These are phyloP conservation scores for Acanthamoeba sp. DNA, from an alignment of 208 protist species.

Conservation along the genomic window DNA sequence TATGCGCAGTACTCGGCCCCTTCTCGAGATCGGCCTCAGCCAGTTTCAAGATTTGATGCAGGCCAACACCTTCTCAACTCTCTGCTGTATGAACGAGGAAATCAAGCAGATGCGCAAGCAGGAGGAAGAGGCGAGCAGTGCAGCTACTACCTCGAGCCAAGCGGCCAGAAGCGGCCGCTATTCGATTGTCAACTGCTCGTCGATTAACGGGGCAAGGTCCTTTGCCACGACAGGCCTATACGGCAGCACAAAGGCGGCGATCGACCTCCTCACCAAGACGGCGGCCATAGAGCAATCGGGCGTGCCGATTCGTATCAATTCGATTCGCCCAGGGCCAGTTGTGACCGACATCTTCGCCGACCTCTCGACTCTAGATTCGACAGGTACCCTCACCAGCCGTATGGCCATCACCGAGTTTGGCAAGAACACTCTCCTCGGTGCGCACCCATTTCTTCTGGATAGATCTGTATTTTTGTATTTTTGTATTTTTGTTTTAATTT, in stretches of 20 bases:
- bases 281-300: neutral
- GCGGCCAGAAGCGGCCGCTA: neutral
- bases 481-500: neutral
- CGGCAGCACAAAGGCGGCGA: constrained; percentile 8
- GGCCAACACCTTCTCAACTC: neutral
- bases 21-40: neutral
- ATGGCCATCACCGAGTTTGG: neutral
- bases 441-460: neutral
- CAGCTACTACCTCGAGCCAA: neutral
- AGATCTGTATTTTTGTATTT: neutral
- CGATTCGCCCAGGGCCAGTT: neutral
- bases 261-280: neutral
- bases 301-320: neutral
- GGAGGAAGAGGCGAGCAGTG: neutral
- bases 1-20: neutral
- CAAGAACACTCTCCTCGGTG: neutral
- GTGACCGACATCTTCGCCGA: neutral
- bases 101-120: constrained; percentile 17
- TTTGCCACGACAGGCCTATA: neutral
- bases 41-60: constrained; percentile 3
- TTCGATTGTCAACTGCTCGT: constrained; percentile 16
- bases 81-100: constrained; percentile 25
- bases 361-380: neutral
- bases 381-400: neutral
- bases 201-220: neutral